Evolutionary conservation across 2,329 filamentous ascomycete genomes (phyloP).

Genomic region (Monilinia laxa): DNA sequence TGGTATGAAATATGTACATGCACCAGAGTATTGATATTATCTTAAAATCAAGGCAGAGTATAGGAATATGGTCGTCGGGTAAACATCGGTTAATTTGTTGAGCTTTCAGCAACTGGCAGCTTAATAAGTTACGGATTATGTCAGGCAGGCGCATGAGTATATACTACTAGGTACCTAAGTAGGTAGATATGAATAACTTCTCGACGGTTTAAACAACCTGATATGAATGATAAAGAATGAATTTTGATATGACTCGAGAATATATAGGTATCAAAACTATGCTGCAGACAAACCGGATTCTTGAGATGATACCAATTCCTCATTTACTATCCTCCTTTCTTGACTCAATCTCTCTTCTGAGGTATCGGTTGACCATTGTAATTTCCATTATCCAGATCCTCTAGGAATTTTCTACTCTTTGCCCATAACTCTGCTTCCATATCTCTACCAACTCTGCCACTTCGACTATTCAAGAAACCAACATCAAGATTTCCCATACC

Average conservation of each 20-base stretch:
- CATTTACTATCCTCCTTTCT: constrained; percentile 14
- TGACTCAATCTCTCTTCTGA: constrained; percentile 17
- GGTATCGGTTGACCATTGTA: constrained; percentile 21
- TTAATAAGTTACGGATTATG: background rate
- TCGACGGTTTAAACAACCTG: no score
- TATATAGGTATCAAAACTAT: background rate
- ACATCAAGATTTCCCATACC: constrained; percentile 66
- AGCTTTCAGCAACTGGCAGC: background rate
- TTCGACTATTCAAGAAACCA: constrained; percentile 85
- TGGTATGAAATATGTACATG: background rate
- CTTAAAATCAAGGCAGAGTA: background rate
- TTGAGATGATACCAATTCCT: background rate
- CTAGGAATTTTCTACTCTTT: constrained; percentile 57
- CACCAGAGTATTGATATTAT: background rate
- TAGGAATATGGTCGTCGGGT: background rate
- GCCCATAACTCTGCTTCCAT: constrained; percentile 82
- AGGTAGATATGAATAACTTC: background rate
- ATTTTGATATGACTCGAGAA: background rate
- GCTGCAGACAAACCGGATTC: no score
- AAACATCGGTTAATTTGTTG: background rate
- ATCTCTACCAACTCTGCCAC: constrained; percentile 75
- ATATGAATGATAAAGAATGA: background rate
- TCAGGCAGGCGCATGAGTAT: background rate
- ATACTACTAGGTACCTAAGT: background rate
- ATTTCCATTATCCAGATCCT: constrained; percentile 38